phyloP scores from a whole-genome alignment of 2,329 filamentous ascomycete genomes.

The Blastomyces parvus region DNA sequence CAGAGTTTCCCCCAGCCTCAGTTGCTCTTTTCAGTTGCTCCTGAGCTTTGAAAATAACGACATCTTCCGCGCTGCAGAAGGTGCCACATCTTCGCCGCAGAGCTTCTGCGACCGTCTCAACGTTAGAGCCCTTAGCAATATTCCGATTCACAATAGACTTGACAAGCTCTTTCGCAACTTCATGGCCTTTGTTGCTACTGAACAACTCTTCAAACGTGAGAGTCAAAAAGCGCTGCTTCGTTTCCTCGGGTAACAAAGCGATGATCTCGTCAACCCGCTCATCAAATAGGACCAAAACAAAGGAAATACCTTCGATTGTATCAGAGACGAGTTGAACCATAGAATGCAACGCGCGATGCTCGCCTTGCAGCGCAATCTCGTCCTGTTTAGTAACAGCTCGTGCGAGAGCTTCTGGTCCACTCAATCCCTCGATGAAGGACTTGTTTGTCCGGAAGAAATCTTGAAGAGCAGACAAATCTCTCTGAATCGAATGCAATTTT shows the following conservation, averaged over 20 bases:
- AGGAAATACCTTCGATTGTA: conserved; percentile 93
- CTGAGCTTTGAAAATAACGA: conserved; percentile 96
- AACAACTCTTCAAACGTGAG: conserved; percentile 87
- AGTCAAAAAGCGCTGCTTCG: conserved; percentile 59
- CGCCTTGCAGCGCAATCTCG: conserved; percentile 82
- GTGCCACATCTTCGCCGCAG: conserved; percentile 83
- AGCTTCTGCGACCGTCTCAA: conserved; percentile 95
- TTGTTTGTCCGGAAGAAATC: conserved; percentile 82
- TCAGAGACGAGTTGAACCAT: conserved; percentile 76
- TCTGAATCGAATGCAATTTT: conserved; percentile 69
- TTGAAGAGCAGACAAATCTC: conserved; percentile 66
- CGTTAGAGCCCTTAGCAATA: conserved; percentile 91
- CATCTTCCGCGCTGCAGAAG: conserved; percentile 95
- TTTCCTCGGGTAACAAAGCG: conserved; percentile 58
- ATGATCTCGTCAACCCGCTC: conserved; percentile 87
- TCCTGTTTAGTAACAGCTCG: conserved; percentile 73
- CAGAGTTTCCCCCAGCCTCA: conserved; percentile 65
- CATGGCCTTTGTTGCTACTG: conserved; percentile 65
- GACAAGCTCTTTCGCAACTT: conserved; percentile 85
- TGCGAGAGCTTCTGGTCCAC: conserved; percentile 79
- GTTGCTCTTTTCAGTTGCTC: conserved; percentile 84
- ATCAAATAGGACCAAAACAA: conserved; percentile 88
- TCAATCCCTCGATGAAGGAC: conserved; percentile 82
- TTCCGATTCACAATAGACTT: conserved; percentile 98
- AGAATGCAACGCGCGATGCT: conserved; percentile 84